phyloP scores from a whole-genome alignment of 2,329 filamentous ascomycete genomes.

The Botrytis squamosa region DNA sequence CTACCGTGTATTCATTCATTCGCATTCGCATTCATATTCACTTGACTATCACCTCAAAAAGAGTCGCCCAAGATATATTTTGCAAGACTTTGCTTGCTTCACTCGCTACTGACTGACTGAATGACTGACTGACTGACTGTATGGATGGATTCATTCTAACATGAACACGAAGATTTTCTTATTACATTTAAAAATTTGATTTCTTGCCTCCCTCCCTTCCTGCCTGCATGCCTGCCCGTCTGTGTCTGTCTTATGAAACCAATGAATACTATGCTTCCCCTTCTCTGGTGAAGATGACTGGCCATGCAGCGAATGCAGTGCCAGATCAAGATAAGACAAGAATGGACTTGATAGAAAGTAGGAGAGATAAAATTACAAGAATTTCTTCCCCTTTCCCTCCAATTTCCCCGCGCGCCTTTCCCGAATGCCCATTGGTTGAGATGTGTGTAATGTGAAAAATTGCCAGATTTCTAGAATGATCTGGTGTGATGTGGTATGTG shows the following conservation, averaged over 20 bases:
- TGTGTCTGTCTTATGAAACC: conserved; percentile 2
- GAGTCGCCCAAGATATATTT: background rate
- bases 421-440: conserved; percentile 12
- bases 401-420: conserved; percentile 11
- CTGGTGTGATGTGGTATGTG: conserved; percentile 1
- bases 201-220: conserved; percentile 2
- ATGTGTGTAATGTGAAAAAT: background rate
- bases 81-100: background rate
- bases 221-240: background rate
- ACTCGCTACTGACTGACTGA: background rate
- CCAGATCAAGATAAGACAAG: conserved; percentile 2
- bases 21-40: background rate
- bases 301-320: background rate
- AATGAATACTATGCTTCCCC: background rate
- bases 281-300: background rate
- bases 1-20: background rate
- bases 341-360: background rate
- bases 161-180: conserved; percentile 4
- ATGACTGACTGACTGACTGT: background rate
- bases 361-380: conserved; percentile 19
- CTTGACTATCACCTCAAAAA: background rate
- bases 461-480: conserved; percentile 9
- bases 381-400: conserved; percentile 2
- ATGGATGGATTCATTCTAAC: background rate
- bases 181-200: conserved; percentile 11